A percentile compares a stretch with the other conserved stretches of the same genome.
These are phyloP conservation scores for Haplosporangium gracile DNA, from an alignment of 192 early-diverging fungal genomes.

Conservation along the genomic window DNA sequence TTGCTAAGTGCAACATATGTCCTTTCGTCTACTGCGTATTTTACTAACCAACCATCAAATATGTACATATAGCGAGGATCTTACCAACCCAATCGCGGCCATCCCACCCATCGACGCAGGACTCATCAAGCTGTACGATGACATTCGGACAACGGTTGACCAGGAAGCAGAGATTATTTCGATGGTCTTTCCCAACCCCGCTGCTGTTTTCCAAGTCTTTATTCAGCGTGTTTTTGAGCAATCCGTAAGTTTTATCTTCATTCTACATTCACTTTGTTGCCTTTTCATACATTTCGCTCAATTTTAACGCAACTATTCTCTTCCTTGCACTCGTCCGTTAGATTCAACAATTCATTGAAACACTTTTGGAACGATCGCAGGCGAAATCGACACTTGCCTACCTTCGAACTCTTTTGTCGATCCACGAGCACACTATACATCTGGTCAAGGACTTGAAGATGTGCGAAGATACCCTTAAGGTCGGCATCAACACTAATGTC, in stretches of 20 bases:
- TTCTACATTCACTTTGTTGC: neutral
- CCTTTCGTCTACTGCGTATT: neutral
- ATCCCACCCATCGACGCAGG: constrained; percentile 79
- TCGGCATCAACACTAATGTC: constrained; percentile 60
- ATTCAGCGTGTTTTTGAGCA: constrained; percentile 97
- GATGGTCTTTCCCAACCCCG: constrained; percentile 94
- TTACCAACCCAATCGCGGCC: constrained; percentile 62
- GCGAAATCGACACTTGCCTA: constrained; percentile 82
- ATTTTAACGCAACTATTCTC: neutral
- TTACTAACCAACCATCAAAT: neutral
- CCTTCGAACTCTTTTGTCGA: constrained; percentile 79
- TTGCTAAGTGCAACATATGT: neutral
- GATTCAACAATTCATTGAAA: constrained; percentile 93
- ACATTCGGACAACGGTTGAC: constrained; percentile 84
- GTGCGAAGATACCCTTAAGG: constrained; percentile 73
- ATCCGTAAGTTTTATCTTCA: constrained; percentile 69
- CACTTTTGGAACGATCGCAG: constrained; percentile 78
- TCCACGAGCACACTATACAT: constrained; percentile 79
- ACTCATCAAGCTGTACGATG: constrained; percentile 83
- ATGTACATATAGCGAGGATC: constrained; percentile 54
- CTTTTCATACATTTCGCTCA: neutral
- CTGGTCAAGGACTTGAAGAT: constrained; percentile 84
- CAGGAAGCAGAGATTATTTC: constrained; percentile 93
- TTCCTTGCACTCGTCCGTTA: constrained; percentile 29
- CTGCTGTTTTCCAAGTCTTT: constrained; percentile 92